Conservation (phyloP, 2,329 filamentous ascomycete genomes). For the Cercospora sesami region DNA sequence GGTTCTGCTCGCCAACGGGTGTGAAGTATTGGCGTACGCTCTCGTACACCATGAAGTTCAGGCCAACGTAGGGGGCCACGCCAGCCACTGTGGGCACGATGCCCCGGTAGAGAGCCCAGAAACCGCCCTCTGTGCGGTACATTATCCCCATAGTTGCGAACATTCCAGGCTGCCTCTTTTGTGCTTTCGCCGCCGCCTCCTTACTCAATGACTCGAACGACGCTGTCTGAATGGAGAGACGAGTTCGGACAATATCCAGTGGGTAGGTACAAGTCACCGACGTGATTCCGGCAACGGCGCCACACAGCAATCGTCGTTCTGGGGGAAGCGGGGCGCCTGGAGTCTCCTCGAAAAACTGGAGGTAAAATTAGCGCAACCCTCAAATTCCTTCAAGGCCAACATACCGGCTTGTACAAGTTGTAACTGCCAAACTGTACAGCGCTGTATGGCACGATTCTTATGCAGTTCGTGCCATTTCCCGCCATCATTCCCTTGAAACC, state of each 20-base stretch:
- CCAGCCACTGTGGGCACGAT: constrained; percentile 92
- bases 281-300: constrained; percentile 88
- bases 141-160: constrained; percentile 78
- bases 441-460: constrained; percentile 96
- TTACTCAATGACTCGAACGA: constrained; percentile 77
- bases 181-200: constrained; percentile 40
- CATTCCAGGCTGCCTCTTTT: constrained; percentile 78
- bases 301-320: constrained; percentile 77
- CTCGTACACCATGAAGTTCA: constrained; percentile 99
- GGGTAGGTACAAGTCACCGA: constrained; percentile 95
- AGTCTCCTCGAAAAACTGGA: constrained; percentile 70
- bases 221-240: constrained; percentile 94
- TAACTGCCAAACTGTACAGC: constrained; percentile 98
- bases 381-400: constrained; percentile 35
- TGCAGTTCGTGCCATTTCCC: constrained; percentile 96
- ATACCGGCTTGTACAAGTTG: constrained; percentile 91
- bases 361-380: constrained; percentile 1
- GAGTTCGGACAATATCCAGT: constrained; percentile 93
- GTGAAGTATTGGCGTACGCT: constrained; percentile 81
- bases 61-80: constrained; percentile 92
- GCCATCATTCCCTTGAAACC: constrained; percentile 97
- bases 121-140: constrained; percentile 88
- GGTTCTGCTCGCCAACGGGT: constrained; percentile 81
- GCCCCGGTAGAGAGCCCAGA: constrained; percentile 84
- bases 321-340: constrained; percentile 74